Percentiles rank a stretch among this genome's conserved stretches.
These are phyloP conservation scores for Backusella liffmaniae DNA, from an alignment of 192 early-diverging fungal species.

Conservation along the genomic window DNA sequence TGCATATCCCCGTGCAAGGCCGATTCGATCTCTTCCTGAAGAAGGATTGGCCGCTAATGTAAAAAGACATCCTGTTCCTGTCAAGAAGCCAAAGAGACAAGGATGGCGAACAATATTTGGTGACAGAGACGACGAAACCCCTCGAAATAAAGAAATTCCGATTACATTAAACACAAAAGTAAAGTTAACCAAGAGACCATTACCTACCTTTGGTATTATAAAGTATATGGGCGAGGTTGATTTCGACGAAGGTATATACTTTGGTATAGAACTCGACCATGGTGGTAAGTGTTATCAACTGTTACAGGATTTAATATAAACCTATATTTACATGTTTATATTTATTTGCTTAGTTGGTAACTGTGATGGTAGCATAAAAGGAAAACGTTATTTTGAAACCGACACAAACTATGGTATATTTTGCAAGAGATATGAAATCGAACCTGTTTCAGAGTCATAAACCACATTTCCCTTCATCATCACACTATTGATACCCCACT, in stretches of 20 bases:
- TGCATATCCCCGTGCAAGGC: constrained; percentile 21
- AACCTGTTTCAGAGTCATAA: neutral
- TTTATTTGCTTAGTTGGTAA: constrained; percentile 27
- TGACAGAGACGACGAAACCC: constrained; percentile 19
- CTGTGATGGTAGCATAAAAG: constrained; percentile 27
- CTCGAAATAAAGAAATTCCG: constrained; percentile 1
- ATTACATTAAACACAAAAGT: constrained; percentile 22
- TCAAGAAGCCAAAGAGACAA: constrained; percentile 1
- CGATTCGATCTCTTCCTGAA: constrained; percentile 18
- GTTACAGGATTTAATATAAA: neutral
- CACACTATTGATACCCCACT: neutral
- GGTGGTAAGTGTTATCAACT: constrained; percentile 22
- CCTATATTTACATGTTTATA: neutral
- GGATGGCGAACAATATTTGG: constrained; percentile 22
- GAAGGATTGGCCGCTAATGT: neutral
- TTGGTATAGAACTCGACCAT: constrained; percentile 37
- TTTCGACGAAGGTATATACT: constrained; percentile 11
- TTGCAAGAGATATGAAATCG: constrained; percentile 22
- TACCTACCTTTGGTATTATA: constrained; percentile 27
- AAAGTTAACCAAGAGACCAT: constrained; percentile 23
- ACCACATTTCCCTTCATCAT: neutral
- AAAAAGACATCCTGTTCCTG: neutral
- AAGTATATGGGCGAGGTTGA: constrained; percentile 25
- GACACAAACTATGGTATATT: constrained; percentile 35
- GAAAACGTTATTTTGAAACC: constrained; percentile 32